phyloP scores from a whole-genome alignment of 208 protist genomes.

The Crithidia fasciculata region DNA sequence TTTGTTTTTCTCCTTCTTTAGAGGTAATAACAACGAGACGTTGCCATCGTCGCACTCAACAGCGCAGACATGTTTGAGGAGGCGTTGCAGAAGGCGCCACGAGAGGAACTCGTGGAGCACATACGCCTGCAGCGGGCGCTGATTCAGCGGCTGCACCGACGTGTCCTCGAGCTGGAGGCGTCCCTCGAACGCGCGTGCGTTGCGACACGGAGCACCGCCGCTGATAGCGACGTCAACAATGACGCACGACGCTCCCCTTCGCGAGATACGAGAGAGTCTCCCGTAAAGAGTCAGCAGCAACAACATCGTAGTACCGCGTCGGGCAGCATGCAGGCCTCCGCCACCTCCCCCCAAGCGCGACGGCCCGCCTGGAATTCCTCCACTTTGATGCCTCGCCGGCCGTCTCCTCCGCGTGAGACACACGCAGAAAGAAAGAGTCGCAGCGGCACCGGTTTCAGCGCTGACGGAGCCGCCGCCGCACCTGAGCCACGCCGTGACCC shows the following conservation, averaged over 20 bases:
- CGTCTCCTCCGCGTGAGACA: background rate
- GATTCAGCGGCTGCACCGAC: constrained; percentile 62
- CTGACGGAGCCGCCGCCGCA: background rate
- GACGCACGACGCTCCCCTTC: background rate
- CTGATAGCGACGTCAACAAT: too few species aligned
- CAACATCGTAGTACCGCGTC: background rate
- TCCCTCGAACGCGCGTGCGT: constrained; percentile 17
- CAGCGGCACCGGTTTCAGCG: too few species aligned
- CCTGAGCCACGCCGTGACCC: constrained; percentile 24
- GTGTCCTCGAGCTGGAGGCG: constrained; percentile 58
- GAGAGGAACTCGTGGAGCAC: constrained; percentile 65
- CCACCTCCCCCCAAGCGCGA: background rate
- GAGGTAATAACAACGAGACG: background rate
- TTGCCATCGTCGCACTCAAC: too few species aligned
- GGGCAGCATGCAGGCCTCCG: background rate
- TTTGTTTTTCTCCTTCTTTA: constrained; percentile 12
- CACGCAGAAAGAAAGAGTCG: too few species aligned
- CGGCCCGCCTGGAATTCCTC: background rate
- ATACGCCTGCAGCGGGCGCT: constrained; percentile 62
- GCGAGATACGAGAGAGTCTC: too few species aligned
- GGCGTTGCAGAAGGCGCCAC: constrained; percentile 37
- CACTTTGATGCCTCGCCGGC: background rate
- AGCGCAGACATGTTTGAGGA: constrained; percentile 34
- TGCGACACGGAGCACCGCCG: too few species aligned
- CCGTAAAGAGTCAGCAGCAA: too few species aligned